phyloP scores from a whole-genome alignment of 768 basidiomycete species.

The Cystobasidium onofrii region DNA sequence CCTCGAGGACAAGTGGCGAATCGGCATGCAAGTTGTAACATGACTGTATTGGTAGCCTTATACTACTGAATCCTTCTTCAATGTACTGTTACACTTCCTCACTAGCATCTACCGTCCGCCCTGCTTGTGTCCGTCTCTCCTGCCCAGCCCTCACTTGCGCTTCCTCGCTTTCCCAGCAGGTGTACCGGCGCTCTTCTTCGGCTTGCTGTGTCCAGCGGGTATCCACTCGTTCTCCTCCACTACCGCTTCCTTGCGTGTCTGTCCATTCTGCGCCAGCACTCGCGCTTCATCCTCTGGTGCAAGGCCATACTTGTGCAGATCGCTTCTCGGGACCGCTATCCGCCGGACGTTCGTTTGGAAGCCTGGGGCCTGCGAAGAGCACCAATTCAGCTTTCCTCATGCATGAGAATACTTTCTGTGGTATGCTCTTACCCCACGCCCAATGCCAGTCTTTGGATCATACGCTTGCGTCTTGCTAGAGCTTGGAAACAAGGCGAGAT shows the following conservation, averaged over 20 bases:
- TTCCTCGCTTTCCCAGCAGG: slow-evolving; percentile 9
- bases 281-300: slow-evolving; percentile 1
- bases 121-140: too few species aligned
- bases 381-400: too few species aligned
- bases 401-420: neutral
- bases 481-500: neutral
- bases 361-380: slow-evolving; percentile 30
- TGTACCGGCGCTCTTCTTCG: neutral
- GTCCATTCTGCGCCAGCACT: neutral
- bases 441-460: slow-evolving; percentile 26
- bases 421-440: neutral
- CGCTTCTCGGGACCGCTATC: slow-evolving; percentile 19
- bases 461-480: neutral
- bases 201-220: neutral
- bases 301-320: slow-evolving; percentile 1
- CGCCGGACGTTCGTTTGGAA: slow-evolving; percentile 23
- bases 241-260: neutral
- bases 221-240: slow-evolving; percentile 11
- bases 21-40: too few species aligned
- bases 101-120: too few species aligned
- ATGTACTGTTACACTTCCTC: too few species aligned
- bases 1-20: neutral
- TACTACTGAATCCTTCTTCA: too few species aligned
- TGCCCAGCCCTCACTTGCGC: slow-evolving; percentile 25
- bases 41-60: too few species aligned